Percentiles rank a stretch among this genome's conserved stretches.
These are phyloP conservation scores for Fusarium sp. DNA, from an alignment of 2,329 filamentous ascomycete genomes.

Conservation along the genomic window DNA sequence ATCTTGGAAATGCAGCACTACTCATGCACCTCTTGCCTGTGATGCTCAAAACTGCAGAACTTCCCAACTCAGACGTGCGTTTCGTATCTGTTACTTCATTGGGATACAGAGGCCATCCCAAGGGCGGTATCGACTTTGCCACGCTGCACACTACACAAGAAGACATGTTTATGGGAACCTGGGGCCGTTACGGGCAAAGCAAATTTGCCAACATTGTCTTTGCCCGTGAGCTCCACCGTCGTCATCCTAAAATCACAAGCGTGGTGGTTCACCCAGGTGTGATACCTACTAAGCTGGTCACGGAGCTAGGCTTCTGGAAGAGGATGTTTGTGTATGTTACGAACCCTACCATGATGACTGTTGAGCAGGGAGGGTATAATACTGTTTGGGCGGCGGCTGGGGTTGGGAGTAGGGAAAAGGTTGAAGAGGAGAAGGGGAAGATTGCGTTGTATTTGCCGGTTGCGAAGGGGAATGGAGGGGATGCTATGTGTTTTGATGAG, in stretches of 20 bases:
- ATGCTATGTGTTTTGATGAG: constrained; percentile 41
- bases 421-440: constrained; percentile 15
- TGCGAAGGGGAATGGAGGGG: constrained; percentile 34
- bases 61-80: constrained; percentile 27
- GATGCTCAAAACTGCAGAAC: constrained; percentile 35
- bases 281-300: constrained; percentile 46
- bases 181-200: constrained; percentile 61
- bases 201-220: constrained; percentile 63
- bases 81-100: constrained; percentile 45
- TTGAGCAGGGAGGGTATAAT: constrained; percentile 47
- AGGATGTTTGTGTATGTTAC: constrained; percentile 41
- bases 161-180: constrained; percentile 49
- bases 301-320: constrained; percentile 37
- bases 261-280: constrained; percentile 63
- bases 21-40: constrained; percentile 50
- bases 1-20: constrained; percentile 47
- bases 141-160: constrained; percentile 43
- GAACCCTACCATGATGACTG: constrained; percentile 37
- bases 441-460: constrained; percentile 47
- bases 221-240: constrained; percentile 57
- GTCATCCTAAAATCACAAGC: constrained; percentile 55
- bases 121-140: constrained; percentile 45
- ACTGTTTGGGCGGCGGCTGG: constrained; percentile 49
- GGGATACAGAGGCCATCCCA: constrained; percentile 42
- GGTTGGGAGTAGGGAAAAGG: constrained; percentile 16